phyloP scores from a whole-genome alignment of 2,329 filamentous ascomycete genomes.

The Verticillium dahliae region DNA sequence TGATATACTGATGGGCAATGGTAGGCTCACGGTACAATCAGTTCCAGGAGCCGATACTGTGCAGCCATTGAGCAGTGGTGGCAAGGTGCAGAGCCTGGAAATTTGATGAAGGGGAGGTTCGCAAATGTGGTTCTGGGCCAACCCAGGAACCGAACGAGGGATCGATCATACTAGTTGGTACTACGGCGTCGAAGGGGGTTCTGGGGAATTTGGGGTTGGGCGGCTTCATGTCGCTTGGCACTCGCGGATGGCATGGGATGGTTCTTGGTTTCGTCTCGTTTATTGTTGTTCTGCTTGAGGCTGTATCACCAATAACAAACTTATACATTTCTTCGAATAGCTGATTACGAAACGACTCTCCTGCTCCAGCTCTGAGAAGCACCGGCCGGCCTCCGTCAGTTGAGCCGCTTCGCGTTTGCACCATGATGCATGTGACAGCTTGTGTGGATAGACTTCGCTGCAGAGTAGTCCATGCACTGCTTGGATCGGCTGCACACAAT shows the following conservation, averaged over 20 bases:
- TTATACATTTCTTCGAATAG: neutral
- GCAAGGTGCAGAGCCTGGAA: constrained; percentile 52
- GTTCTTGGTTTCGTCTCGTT: neutral
- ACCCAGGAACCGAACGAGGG: constrained; percentile 3
- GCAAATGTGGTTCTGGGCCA: neutral
- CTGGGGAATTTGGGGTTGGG: constrained; percentile 3
- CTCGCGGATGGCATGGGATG: constrained; percentile 6
- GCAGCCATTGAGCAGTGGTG: constrained; percentile 48
- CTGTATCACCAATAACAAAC: neutral
- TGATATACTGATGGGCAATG: constrained; percentile 39
- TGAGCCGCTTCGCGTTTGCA: neutral
- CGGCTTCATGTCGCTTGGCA: constrained; percentile 1
- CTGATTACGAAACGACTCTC: too few species aligned
- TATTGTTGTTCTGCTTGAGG: neutral
- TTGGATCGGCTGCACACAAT: too few species aligned
- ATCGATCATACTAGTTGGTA: neutral
- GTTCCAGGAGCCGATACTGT: constrained; percentile 34
- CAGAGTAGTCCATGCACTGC: too few species aligned
- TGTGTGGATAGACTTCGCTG: too few species aligned
- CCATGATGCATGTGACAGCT: neutral
- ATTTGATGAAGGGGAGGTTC: constrained; percentile 24
- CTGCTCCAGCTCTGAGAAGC: too few species aligned
- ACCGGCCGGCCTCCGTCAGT: too few species aligned
- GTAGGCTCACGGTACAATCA: constrained; percentile 47
- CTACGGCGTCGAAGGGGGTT: neutral